Evolutionary conservation across 2,329 filamentous ascomycete genomes (phyloP), one percentile per base, ranked within the genome.

Genomic region (Alternaria postmessia): DNA sequence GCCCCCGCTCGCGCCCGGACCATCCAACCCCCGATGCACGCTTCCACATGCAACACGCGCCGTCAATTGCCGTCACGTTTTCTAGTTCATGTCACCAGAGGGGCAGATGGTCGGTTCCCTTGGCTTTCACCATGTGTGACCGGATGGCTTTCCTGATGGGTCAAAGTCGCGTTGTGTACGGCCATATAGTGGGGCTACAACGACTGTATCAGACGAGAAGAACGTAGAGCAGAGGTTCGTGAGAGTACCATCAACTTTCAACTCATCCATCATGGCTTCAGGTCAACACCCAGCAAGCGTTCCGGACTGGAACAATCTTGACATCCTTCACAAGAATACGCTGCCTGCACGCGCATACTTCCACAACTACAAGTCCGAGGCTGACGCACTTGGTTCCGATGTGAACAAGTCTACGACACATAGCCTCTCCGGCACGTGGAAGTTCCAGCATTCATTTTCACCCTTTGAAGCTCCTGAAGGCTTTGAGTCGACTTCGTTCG

Each of bases 301-400:
- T n/a, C 86, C 86, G 0, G 87, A 89, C 70, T 89, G 87, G 86
- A 86, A 82, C 72, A 89, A 89, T 66, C 81, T 88, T 57, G 70
- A 81, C 4, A 79, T 89, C 30, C 80, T 89, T 16, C 88, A 89
- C 71, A 84, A 83, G 64, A 88, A 88, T 65, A 87, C 85, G 1
- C 79, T 89, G 6, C 79, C 84, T 8, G 84, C 86, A 5, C 82
- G 87, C 57, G 83, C 85, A 49, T 80, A 85, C 65, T 89, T 88
- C 69, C 83, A 84, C 70, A 76, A 85, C 26, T 88, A 86, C 67
- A 69, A 80, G 38, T 80, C 71, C 14, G 82, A 84, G 59, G 68
- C 78, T 1, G 82, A 85, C 69, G 86, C 86, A 1, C 73, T 88
- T 18, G 68, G 73, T 4, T 74, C 78, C 47, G 73, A 81, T 54